Conservation (phyloP, 345 rosid species). For the Linum usitatissimum region DNA sequence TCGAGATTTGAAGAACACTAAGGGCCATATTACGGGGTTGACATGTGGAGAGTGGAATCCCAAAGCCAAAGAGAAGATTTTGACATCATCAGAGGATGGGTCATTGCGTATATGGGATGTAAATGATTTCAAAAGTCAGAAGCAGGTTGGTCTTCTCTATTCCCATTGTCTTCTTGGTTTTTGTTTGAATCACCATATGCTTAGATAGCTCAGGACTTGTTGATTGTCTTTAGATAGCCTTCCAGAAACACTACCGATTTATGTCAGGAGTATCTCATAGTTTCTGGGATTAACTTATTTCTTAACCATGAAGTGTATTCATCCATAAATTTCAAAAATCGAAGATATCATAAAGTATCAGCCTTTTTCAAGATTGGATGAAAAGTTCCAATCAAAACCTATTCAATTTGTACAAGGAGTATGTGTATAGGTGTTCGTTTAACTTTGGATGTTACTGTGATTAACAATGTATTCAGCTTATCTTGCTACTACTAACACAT, state of each 20-base stretch:
- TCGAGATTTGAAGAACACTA: conserved; percentile 91
- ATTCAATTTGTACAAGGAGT: neutral
- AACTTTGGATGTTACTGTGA: too few species aligned
- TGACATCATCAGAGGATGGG: conserved; percentile 96
- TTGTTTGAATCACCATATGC: neutral
- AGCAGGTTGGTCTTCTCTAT: conserved; percentile 40
- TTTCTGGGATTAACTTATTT: neutral
- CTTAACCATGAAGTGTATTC: neutral
- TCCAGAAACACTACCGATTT: neutral
- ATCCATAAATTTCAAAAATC: neutral
- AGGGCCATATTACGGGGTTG: conserved; percentile 88
- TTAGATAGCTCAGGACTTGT: neutral
- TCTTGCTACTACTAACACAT: too few species aligned
- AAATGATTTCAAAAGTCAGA: conserved; percentile 85
- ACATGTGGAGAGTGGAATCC: conserved; percentile 99
- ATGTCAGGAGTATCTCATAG: neutral
- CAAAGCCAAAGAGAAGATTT: conserved; percentile 60
- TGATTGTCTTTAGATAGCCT: neutral
- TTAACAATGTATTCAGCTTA: too few species aligned
- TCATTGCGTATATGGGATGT: conserved; percentile 97
- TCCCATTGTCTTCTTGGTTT: neutral
- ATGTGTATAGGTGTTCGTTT: neutral
- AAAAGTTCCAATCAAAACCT: neutral
- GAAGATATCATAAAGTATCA: neutral
- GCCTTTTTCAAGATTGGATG: neutral